phyloP scores from a whole-genome alignment of 2,329 filamentous ascomycete species.

The Alternaria brassicae region DNA sequence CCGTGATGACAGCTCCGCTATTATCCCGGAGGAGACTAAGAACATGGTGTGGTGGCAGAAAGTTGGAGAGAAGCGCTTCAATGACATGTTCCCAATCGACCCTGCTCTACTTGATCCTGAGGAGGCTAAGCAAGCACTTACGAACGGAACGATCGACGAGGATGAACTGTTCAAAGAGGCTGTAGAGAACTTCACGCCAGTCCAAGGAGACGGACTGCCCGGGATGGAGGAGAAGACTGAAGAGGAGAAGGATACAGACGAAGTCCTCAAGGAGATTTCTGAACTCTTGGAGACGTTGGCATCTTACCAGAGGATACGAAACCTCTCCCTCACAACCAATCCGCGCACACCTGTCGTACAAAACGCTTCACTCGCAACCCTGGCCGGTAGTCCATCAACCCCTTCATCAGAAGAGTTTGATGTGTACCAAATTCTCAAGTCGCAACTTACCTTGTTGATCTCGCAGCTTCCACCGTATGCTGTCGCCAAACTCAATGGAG shows the following conservation, averaged over 20 bases:
- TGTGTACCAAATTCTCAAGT: conserved; percentile 75
- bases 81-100: conserved; percentile 67
- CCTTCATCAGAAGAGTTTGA: conserved; percentile 67
- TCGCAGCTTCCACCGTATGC: conserved; percentile 81
- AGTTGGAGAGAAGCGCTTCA: conserved; percentile 69
- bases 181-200: conserved; percentile 48
- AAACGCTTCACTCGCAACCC: conserved; percentile 66
- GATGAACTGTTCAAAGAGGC: conserved; percentile 48
- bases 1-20: conserved; percentile 74
- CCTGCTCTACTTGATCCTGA: conserved; percentile 51
- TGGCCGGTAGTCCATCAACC: conserved; percentile 66
- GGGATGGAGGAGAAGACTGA: conserved; percentile 48
- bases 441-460: conserved; percentile 76
- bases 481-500: conserved; percentile 83
- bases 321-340: conserved; percentile 70
- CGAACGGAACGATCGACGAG: conserved; percentile 48
- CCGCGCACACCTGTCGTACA: conserved; percentile 71
- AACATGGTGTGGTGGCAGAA: conserved; percentile 80
- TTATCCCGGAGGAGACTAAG: conserved; percentile 71
- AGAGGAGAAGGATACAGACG: conserved; percentile 69
- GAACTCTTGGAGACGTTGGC: conserved; percentile 78
- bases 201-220: conserved; percentile 32
- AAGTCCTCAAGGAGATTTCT: conserved; percentile 74
- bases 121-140: conserved; percentile 45
- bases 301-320: conserved; percentile 81